Conservation (phyloP, 2,329 filamentous ascomycete genomes). For the Ceratocystis eucalypticola region DNA sequence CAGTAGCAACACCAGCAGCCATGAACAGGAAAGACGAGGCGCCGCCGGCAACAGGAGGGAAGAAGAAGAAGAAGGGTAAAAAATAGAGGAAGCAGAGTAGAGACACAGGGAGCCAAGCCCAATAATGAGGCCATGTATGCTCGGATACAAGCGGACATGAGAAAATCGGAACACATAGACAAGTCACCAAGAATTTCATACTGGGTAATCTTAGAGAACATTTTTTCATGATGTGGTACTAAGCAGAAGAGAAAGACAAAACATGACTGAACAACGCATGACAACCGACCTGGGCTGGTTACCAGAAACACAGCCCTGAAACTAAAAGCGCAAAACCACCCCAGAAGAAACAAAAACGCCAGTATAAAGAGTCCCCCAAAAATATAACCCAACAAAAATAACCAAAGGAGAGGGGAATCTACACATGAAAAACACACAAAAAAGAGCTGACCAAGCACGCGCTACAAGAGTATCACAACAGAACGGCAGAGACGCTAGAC, state of each 20-base stretch:
- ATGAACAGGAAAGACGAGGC: conserved; percentile 25
- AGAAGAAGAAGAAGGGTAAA: conserved; percentile 62
- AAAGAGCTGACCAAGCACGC: neutral
- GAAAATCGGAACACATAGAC: too few species aligned
- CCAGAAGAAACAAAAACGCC: conserved; percentile 10
- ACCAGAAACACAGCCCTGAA: conserved; percentile 2
- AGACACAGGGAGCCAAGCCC: neutral
- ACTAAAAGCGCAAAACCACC: conserved; percentile 11
- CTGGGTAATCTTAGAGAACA: too few species aligned
- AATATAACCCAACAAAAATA: conserved; percentile 22
- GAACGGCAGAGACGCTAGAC: neutral
- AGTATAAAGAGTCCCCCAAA: conserved; percentile 17
- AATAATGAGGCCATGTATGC: conserved; percentile 11
- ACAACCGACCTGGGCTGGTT: neutral
- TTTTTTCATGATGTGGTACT: too few species aligned
- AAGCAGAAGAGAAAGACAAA: neutral
- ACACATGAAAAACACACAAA: conserved; percentile 8
- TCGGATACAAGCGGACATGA: too few species aligned
- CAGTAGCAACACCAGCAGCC: conserved; percentile 26
- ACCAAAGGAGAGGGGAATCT: conserved; percentile 17
- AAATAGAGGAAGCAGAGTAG: conserved; percentile 33
- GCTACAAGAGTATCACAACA: conserved; percentile 5
- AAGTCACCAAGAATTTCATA: too few species aligned
- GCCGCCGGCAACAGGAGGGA: conserved; percentile 30
- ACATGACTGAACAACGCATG: conserved; percentile 3